These are phyloP conservation scores for Aegilops speltoides DNA, from an alignment of 176 grass and related monocot genomes.

Conservation along the genomic window DNA sequence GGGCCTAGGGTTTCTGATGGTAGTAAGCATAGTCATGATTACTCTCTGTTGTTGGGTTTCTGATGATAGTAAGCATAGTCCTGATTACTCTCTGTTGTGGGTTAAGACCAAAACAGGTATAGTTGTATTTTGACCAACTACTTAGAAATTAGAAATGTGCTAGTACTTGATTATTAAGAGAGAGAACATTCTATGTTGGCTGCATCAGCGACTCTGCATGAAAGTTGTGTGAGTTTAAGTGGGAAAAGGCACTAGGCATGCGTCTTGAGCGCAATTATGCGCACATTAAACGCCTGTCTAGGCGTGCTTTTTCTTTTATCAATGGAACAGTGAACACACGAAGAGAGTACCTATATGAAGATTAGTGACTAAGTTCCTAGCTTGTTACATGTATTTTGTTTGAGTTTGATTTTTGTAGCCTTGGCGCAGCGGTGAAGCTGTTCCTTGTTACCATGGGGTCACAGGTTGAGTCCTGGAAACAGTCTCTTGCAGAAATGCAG, in stretches of 20 bases:
- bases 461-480: no score
- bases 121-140: background rate
- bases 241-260: background rate
- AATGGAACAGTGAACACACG: background rate
- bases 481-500: no score
- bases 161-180: background rate
- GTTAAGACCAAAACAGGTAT: background rate
- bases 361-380: background rate
- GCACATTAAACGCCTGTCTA: background rate
- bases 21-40: background rate
- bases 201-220: background rate
- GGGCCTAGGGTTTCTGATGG: background rate
- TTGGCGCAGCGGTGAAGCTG: no score
- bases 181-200: background rate
- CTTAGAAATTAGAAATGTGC: background rate
- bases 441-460: no score
- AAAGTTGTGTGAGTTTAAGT: background rate
- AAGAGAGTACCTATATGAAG: background rate
- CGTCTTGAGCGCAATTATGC: background rate
- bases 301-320: background rate
- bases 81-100: background rate
- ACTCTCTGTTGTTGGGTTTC: background rate
- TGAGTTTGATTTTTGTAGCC: background rate
- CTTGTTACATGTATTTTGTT: background rate
- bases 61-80: background rate